Evolutionary conservation across 2,329 filamentous ascomycete species (phyloP), one percentile per base, ranked within the genome.

Genomic region (Juglanconis oblonga): DNA sequence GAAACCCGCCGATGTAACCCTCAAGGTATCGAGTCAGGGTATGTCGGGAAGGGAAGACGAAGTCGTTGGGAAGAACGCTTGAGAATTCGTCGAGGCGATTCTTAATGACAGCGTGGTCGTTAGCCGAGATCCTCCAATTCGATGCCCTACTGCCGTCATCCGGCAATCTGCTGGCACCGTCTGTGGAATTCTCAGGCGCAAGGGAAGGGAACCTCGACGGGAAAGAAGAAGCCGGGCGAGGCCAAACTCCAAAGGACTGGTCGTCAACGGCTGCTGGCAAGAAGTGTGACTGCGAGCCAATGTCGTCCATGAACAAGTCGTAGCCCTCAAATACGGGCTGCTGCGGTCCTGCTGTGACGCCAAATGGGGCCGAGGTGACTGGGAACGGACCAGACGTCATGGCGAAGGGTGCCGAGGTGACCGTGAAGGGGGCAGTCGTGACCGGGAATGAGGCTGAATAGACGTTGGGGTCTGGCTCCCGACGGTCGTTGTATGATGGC

Each of bases 1-100:
- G 71, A 60, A 91, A 90, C 0, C 87, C 87, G 60, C 81, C 84
- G 56, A 90, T 82, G 66, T 90, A 91, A 1, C 87, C 87, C 61
- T 89, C 87, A 36, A 91, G 73, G 63, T 90, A 91, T 38, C 88
- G 76, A 3, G 85, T 87, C 33, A 91, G 70, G 0, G 88, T 89
- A 65, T 90, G 82, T 3, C 88, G 81, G 4, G 87, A 90, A 1
- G 88, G 88, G 53, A 91, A 83, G 3, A 85, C 80, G 64, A 91
- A 91, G 65, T 86, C 84, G 55, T 74, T 76, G 0, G 86, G 83
- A 29, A 88, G 71, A 4, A 87, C 81, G 1, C 80, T 77, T 0
- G 83, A 83, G 64, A 88, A 88, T 62, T 87, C 84, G 24, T 84
- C 79, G 0, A 88, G 71, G n/a, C 83, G 79, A 58, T 78, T 82